phyloP scores from a whole-genome alignment of 2,329 filamentous ascomycete genomes.

The Sclerotinia minor region DNA sequence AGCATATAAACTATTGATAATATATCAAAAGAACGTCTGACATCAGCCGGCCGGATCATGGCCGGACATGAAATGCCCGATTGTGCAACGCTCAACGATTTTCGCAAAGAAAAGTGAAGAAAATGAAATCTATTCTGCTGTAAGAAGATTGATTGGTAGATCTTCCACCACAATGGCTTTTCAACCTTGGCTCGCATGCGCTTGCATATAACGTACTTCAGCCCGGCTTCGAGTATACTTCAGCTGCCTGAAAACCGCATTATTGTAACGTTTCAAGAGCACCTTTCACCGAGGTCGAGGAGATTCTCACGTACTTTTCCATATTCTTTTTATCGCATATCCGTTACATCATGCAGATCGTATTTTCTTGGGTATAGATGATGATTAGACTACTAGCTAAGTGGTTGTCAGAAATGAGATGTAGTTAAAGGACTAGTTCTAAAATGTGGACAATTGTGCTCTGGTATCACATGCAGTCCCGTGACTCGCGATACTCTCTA shows the following conservation, averaged over 20 bases:
- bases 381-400: not conserved
- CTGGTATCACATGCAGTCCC: not conserved
- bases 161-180: not conserved
- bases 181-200: not conserved
- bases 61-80: conserved; percentile 1
- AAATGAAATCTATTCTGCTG: not conserved
- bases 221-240: not conserved
- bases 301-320: too few relatives aligned
- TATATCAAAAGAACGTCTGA: conserved; percentile 2
- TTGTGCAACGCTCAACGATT: not conserved
- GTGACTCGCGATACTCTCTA: not conserved
- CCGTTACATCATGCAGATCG: too few relatives aligned
- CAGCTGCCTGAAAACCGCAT: not conserved
- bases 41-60: conserved; percentile 18
- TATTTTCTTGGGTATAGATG: not conserved
- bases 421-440: not conserved
- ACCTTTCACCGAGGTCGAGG: not conserved
- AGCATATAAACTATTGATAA: conserved; percentile 3
- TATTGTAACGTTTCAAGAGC: not conserved
- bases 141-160: not conserved
- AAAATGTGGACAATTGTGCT: not conserved
- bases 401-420: not conserved
- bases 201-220: conserved; percentile 1
- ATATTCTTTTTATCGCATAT: fast-evolving
- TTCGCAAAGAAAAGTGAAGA: not conserved